Evolutionary conservation across 345 rosid species (phyloP).

Genomic region (Rhizophora mangle): DNA sequence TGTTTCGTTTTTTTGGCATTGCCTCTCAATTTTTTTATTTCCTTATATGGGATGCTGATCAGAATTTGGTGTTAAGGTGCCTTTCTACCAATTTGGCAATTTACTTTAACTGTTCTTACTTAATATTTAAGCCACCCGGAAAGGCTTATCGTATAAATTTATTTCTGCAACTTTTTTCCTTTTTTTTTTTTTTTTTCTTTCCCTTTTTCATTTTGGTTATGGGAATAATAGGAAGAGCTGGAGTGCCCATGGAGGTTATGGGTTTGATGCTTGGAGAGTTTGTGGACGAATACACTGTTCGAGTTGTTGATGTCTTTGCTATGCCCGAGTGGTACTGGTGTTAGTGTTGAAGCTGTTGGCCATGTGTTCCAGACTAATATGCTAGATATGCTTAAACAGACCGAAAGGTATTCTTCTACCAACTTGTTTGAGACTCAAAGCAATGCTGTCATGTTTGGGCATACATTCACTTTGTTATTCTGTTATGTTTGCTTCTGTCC

Average conservation of each 20-base stretch:
- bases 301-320: slow-evolving; percentile 97
- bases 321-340: slow-evolving; percentile 99
- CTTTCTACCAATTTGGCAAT: no score
- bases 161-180: not conserved
- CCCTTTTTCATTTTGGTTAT: not conserved
- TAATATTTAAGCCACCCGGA: no score
- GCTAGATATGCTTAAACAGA: slow-evolving; percentile 99
- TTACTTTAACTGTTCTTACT: no score
- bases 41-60: no score
- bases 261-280: slow-evolving; percentile 99
- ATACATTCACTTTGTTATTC: no score
- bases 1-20: no score
- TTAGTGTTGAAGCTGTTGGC: slow-evolving; percentile 98
- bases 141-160: not conserved
- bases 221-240: slow-evolving; percentile 75
- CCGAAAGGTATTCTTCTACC: slow-evolving; percentile 60
- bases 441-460: not conserved
- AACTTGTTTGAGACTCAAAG: not conserved
- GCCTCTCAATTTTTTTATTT: no score
- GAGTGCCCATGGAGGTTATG: slow-evolving; percentile 99
- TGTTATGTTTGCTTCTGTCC: no score
- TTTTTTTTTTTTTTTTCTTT: no score
- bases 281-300: slow-evolving; percentile 94
- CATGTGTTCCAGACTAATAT: slow-evolving; percentile 97
- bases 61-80: not conserved